Base-by-base conservation (phyloP, 1,139 yeast species). In the Pichia terricola region DNA sequence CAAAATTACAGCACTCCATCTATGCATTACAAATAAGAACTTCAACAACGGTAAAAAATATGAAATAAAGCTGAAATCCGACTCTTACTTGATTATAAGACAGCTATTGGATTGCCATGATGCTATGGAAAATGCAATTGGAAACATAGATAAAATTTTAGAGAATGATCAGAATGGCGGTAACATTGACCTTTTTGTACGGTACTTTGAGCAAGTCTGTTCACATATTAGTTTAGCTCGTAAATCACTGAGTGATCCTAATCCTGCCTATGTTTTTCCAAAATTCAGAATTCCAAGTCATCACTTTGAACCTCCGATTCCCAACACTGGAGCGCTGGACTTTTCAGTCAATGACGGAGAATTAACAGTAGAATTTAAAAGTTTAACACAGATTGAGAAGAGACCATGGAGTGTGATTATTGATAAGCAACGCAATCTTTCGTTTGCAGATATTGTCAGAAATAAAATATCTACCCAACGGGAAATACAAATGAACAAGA, bases 81-180 rank as follows among this genome's bases (percentile, higher is more conserved):
- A 49, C 4, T 38, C 51, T 6, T 43, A 40, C 6, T 35, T 62
- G 1, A 45, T 57, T 5, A 45, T 62, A 4, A 43, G 60, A 16
- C 66, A 62, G 42, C 42, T 62, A 25, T 43, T 57, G 8, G 64
- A 61, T 38, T 61, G 66, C 42, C 61, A 59, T 43, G 64, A 62
- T 34, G 50, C 55, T 3, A 57, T 62, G 6, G 50, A 54, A 46
- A 58, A 58, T 37, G 54, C 63, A 1, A 47, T 62, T 8, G 40
- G 48, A 2, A 48, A 52, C 4, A 47, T 62, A 16, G 58, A 58
- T 31, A 56, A 54, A 30, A 46, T 61, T 11, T 40, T 49, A 4
- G 52, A 53, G 10, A 52, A 48, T 35, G 38, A 38, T 11, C 27
- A 34, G 4, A 35, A 45, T 5, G 48, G 40, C 2, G 38, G 35